These are phyloP conservation scores for Golubevia pallescens DNA, from an alignment of 1,284 basidiomycete species.

Conservation along the genomic window DNA sequence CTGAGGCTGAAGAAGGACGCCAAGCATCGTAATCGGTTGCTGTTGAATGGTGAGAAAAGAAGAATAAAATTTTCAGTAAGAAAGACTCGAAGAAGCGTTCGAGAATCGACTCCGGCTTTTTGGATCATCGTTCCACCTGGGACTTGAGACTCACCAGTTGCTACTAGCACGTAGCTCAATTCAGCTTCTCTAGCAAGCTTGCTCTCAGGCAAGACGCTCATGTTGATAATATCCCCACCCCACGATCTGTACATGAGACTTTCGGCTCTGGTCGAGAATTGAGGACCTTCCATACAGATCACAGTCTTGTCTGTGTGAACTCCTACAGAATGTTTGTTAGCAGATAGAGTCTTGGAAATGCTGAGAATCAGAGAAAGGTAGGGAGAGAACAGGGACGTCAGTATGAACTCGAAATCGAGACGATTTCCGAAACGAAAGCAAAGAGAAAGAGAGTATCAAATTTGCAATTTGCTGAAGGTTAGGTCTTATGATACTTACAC, in stretches of 20 bases:
- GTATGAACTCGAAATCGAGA: not conserved
- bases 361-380: not conserved
- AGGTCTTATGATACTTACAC: conserved; percentile 14
- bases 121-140: not conserved
- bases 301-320: conserved; percentile 80
- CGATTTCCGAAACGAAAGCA: no score
- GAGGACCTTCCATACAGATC: conserved; percentile 96
- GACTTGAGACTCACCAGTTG: conserved; percentile 68
- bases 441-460: no score
- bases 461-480: not conserved
- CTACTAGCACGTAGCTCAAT: conserved; percentile 68
- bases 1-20: conserved; percentile 77
- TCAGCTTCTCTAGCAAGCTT: conserved; percentile 96
- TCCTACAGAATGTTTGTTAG: conserved; percentile 25
- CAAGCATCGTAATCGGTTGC: conserved; percentile 66
- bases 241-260: conserved; percentile 89
- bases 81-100: not conserved
- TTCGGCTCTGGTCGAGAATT: conserved; percentile 90
- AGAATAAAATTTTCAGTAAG: not conserved
- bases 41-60: conserved; percentile 2
- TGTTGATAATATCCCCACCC: conserved; percentile 94
- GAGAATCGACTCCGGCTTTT: not conserved
- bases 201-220: conserved; percentile 93
- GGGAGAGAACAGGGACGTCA: not conserved
- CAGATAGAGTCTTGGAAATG: conserved; percentile 23